Percentiles rank a stretch among this genome's conserved stretches.
These are phyloP conservation scores for Orbilia quercus DNA, from an alignment of 2,329 filamentous ascomycete species.

Conservation along the genomic window DNA sequence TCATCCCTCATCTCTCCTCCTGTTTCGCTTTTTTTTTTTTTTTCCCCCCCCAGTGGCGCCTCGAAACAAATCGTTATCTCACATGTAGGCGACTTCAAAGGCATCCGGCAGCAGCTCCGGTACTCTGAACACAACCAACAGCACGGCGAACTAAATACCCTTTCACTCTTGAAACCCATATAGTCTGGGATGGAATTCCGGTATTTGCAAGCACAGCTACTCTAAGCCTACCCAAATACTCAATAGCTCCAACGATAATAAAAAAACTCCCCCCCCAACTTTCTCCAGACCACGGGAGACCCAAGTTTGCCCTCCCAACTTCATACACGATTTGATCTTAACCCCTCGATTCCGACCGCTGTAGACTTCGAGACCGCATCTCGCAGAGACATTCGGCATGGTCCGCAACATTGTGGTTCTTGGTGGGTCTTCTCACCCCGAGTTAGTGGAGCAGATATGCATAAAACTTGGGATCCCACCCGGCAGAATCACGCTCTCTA, in stretches of 20 bases:
- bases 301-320: too few species aligned
- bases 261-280: too few species aligned
- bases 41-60: not conserved
- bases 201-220: too few species aligned
- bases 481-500: constrained; percentile 83
- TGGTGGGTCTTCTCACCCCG: constrained; percentile 90
- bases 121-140: not conserved
- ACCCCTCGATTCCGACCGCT: too few species aligned
- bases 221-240: too few species aligned
- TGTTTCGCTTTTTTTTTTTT: constrained; percentile 21
- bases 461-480: constrained; percentile 86
- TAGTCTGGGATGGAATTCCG: too few species aligned
- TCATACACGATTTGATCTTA: too few species aligned
- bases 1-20: constrained; percentile 3
- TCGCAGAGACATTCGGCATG: constrained; percentile 46
- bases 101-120: constrained; percentile 40
- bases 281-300: too few species aligned
- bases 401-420: constrained; percentile 76
- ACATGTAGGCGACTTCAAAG: constrained; percentile 38
- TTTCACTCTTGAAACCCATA: too few species aligned
- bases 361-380: too few species aligned
- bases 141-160: too few species aligned
- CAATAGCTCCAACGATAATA: too few species aligned
- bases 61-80: constrained; percentile 14
- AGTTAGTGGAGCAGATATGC: constrained; percentile 86